phyloP scores from a whole-genome alignment of 129 eudicot species.

The Pseudognaphalium luteoalbum region DNA sequence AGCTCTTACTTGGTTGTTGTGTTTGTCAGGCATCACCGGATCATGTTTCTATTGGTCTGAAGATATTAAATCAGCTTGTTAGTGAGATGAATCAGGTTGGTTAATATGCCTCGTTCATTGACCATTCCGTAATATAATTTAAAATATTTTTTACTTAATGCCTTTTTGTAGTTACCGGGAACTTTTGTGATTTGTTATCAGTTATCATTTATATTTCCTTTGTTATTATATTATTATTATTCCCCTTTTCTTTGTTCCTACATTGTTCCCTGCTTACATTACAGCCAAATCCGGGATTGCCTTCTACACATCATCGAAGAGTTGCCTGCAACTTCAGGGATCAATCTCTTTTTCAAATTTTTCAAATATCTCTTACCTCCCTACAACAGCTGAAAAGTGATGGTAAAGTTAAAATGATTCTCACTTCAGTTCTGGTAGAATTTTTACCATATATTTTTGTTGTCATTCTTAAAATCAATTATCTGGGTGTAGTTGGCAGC shows the following conservation, averaged over 20 bases:
- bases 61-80: constrained; percentile 95
- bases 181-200: neutral
- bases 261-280: constrained; percentile 15
- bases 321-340: constrained; percentile 90
- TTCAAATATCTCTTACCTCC: constrained; percentile 90
- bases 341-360: constrained; percentile 76
- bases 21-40: constrained; percentile 69
- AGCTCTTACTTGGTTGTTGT: constrained; percentile 34
- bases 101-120: constrained; percentile 9
- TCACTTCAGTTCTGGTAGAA: neutral
- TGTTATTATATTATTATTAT: too few relatives aligned
- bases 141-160: neutral
- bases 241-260: neutral
- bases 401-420: constrained; percentile 48
- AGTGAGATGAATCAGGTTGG: constrained; percentile 98
- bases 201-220: neutral
- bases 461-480: constrained; percentile 6
- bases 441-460: neutral
- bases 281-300: constrained; percentile 93
- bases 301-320: constrained; percentile 93
- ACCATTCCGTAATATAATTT: neutral
- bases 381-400: constrained; percentile 81
- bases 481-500: constrained; percentile 57
- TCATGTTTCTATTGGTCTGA: constrained; percentile 88
- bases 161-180: neutral